A percentile compares a stretch with the other conserved stretches of the same genome.
These are phyloP conservation scores for Fusarium temperatum DNA, from an alignment of 2,329 filamentous ascomycete genomes.

Conservation along the genomic window DNA sequence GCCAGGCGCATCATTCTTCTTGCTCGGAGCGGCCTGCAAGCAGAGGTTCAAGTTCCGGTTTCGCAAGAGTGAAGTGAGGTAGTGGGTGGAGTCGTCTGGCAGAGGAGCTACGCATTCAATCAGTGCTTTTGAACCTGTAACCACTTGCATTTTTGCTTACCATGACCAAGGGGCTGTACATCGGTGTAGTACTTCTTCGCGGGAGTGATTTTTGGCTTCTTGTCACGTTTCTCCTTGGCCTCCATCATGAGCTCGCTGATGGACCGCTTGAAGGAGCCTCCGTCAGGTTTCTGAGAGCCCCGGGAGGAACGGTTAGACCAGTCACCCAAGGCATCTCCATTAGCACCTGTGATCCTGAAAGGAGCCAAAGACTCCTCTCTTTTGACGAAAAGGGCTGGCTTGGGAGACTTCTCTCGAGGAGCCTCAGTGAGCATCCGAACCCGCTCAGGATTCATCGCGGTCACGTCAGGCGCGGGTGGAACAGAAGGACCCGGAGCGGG, in stretches of 20 bases:
- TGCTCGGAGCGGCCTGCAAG: slow-evolving; percentile 1
- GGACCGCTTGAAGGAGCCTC: slow-evolving; percentile 11
- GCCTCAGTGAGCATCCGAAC: slow-evolving; percentile 34
- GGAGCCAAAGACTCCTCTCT: background rate
- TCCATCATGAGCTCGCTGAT: background rate
- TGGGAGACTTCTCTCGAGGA: slow-evolving; percentile 12
- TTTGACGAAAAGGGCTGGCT: slow-evolving; percentile 2
- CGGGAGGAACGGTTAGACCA: slow-evolving; percentile 11
- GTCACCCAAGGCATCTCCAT: slow-evolving; percentile 29
- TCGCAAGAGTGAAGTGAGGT: slow-evolving; percentile 27
- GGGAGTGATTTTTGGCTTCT: background rate
- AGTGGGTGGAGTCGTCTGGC: slow-evolving; percentile 22
- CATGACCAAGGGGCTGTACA: slow-evolving; percentile 27
- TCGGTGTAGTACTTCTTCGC: slow-evolving; percentile 2
- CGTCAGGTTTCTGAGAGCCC: background rate
- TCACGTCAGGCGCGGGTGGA: slow-evolving; percentile 3
- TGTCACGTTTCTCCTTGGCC: background rate
- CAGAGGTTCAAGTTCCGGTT: slow-evolving; percentile 22
- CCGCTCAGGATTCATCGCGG: slow-evolving; percentile 43
- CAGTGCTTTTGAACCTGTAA: background rate
- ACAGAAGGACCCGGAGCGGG: background rate
- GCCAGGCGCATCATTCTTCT: background rate
- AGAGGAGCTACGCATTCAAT: slow-evolving; percentile 20
- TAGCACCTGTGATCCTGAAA: slow-evolving; percentile 22
- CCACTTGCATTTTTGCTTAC: background rate